A percentile compares a stretch with the other conserved stretches of the same genome.
These are phyloP conservation scores for Chrysanthemum lavandulifolium DNA, from an alignment of 129 eudicot genomes.

Conservation along the genomic window DNA sequence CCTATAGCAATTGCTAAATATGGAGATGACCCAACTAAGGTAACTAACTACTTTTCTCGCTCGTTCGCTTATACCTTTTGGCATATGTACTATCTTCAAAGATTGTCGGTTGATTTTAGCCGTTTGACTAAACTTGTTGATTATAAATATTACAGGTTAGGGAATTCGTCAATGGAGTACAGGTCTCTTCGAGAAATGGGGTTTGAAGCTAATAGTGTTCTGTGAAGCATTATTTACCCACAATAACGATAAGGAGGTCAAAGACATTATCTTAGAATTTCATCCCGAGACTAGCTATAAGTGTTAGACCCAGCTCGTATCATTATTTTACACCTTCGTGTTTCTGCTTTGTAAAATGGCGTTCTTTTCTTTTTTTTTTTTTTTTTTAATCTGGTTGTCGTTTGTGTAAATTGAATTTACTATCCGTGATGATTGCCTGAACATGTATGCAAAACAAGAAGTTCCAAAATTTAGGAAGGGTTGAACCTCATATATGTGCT, in stretches of 20 bases:
- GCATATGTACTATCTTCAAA: too few species aligned
- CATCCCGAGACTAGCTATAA: conserved; percentile 31
- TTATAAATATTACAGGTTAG: conserved; percentile 47
- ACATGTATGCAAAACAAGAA: too few species aligned
- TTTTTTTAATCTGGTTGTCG: background rate
- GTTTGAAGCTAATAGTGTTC: conserved; percentile 72
- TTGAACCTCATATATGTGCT: background rate
- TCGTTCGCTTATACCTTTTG: background rate
- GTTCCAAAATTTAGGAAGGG: too few species aligned
- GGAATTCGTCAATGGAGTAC: conserved; percentile 76
- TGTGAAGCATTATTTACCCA: conserved; percentile 73
- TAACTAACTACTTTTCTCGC: conserved; percentile 14
- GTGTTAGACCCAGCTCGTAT: background rate
- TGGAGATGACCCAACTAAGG: conserved; percentile 95
- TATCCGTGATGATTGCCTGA: background rate
- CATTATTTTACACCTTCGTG: conserved; percentile 8
- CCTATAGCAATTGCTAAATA: conserved; percentile 84
- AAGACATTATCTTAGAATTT: conserved; percentile 58
- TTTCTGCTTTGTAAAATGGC: conserved; percentile 14
- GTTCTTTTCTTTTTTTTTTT: background rate
- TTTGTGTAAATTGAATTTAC: conserved; percentile 15
- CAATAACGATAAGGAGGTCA: conserved; percentile 84
- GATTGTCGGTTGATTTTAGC: background rate
- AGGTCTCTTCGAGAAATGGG: conserved; percentile 80
- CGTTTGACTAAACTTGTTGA: background rate